Evolutionary conservation across 164 flowering plant species (phyloP).

Genomic region (Cinnamomum micranthum): DNA sequence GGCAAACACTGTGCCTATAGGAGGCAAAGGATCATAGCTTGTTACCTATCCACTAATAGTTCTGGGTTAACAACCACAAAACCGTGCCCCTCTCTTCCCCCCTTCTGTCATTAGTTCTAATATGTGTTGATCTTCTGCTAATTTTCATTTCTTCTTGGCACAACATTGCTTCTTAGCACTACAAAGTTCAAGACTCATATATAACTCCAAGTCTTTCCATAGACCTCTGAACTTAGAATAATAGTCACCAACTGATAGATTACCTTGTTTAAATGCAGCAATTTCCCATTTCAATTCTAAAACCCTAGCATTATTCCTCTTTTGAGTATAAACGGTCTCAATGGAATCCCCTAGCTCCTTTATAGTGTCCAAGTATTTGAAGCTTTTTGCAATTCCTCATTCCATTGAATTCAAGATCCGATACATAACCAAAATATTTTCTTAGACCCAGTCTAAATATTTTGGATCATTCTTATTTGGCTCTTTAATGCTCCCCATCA

Average conservation of each 20-base stretch:
- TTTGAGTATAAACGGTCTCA: background rate
- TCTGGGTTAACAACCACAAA: too few relatives aligned
- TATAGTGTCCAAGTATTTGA: background rate
- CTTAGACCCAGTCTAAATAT: background rate
- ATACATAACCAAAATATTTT: background rate
- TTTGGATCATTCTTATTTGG: background rate
- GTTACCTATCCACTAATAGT: too few relatives aligned
- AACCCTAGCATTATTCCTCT: background rate
- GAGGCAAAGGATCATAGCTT: too few relatives aligned
- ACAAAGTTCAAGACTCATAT: too few relatives aligned
- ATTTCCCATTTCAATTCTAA: background rate
- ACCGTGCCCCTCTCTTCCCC: too few relatives aligned
- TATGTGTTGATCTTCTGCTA: too few relatives aligned
- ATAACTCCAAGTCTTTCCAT: background rate
- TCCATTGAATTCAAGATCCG: background rate
- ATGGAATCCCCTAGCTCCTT: background rate
- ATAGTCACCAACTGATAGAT: background rate
- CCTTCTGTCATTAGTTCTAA: too few relatives aligned
- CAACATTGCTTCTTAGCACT: too few relatives aligned
- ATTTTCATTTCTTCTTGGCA: too few relatives aligned
- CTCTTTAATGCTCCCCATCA: background rate
- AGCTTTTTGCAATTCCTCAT: background rate
- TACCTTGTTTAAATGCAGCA: background rate
- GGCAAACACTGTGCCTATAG: too few relatives aligned
- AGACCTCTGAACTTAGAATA: background rate